phyloP scores from a whole-genome alignment of 1,284 basidiomycete genomes.

The Rhodofomes roseus region DNA sequence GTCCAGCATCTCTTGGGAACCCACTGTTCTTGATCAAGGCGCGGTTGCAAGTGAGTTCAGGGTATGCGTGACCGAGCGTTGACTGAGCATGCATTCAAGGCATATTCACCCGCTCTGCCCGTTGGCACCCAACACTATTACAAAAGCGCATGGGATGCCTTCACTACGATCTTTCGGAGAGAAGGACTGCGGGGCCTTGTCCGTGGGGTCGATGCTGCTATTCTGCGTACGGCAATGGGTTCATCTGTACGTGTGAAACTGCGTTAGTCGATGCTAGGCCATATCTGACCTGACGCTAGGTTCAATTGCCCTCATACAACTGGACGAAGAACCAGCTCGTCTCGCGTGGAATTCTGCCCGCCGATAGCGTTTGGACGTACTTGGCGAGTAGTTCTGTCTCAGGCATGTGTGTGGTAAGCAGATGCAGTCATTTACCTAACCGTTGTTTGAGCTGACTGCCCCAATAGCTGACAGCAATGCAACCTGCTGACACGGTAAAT shows the following conservation, averaged over 20 bases:
- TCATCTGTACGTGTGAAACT: slow-evolving; percentile 52
- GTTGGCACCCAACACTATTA: slow-evolving; percentile 94
- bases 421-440: neutral
- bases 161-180: slow-evolving; percentile 73
- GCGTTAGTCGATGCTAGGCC: too few relatives aligned
- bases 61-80: neutral
- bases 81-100: slow-evolving; percentile 39
- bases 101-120: slow-evolving; percentile 90
- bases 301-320: slow-evolving; percentile 95
- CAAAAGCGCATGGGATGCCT: slow-evolving; percentile 77
- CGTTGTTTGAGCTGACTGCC: slow-evolving; percentile 1
- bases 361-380: slow-evolving; percentile 84
- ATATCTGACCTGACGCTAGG: slow-evolving; percentile 39
- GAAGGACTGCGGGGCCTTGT: slow-evolving; percentile 82
- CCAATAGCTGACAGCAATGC: slow-evolving; percentile 78
- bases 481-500: slow-evolving; percentile 81
- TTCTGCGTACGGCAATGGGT: slow-evolving; percentile 92
- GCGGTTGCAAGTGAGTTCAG: slow-evolving; percentile 78
- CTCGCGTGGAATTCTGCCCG: slow-evolving; percentile 57
- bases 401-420: slow-evolving; percentile 85
- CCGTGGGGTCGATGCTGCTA: slow-evolving; percentile 91
- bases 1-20: slow-evolving; percentile 64
- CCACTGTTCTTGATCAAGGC: slow-evolving; percentile 97
- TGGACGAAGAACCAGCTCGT: slow-evolving; percentile 83
- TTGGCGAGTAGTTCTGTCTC: slow-evolving; percentile 86